Conservation (phyloP, 208 protist species). For the Acanthamoeba lenticulata region DNA sequence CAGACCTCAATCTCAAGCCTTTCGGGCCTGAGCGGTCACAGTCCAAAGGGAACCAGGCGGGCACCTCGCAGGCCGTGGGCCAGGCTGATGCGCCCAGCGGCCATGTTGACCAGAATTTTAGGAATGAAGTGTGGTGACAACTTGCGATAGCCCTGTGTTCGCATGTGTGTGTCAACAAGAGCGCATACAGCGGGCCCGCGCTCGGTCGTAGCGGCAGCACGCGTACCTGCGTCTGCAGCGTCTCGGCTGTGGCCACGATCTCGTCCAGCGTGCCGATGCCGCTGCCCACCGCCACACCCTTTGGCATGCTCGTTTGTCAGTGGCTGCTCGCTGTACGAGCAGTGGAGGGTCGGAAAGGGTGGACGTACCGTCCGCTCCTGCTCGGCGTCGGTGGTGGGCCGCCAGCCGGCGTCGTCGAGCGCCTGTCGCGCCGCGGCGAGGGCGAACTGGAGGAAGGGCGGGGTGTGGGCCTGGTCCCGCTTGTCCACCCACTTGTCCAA, state of each 20-base stretch:
- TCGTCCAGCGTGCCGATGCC: constrained; percentile 56
- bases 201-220: background rate
- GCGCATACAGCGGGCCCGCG: background rate
- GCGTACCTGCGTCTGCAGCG: background rate
- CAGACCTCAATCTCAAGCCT: background rate
- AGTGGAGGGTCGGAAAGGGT: background rate
- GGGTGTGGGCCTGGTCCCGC: constrained; percentile 43
- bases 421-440: constrained; percentile 75
- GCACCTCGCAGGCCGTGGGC: background rate
- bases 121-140: constrained; percentile 94
- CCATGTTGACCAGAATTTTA: constrained; percentile 97
- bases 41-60: background rate
- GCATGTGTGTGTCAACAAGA: constrained; percentile 89
- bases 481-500: constrained; percentile 50
- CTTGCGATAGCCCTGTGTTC: constrained; percentile 74
- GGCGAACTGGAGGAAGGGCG: constrained; percentile 83
- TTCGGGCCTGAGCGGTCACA: background rate
- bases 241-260: background rate
- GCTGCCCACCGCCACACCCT: constrained; percentile 39
- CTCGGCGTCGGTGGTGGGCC: constrained; percentile 49
- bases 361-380: constrained; percentile 78
- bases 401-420: constrained; percentile 76
- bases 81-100: constrained; percentile 89
- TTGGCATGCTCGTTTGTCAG: background rate
- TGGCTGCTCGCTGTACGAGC: background rate